Percentiles rank a stretch among this genome's conserved stretches.
Evolutionary conservation across 2,329 filamentous ascomycete species (phyloP).

Genomic region (Neophaeococcomyces aloes): DNA sequence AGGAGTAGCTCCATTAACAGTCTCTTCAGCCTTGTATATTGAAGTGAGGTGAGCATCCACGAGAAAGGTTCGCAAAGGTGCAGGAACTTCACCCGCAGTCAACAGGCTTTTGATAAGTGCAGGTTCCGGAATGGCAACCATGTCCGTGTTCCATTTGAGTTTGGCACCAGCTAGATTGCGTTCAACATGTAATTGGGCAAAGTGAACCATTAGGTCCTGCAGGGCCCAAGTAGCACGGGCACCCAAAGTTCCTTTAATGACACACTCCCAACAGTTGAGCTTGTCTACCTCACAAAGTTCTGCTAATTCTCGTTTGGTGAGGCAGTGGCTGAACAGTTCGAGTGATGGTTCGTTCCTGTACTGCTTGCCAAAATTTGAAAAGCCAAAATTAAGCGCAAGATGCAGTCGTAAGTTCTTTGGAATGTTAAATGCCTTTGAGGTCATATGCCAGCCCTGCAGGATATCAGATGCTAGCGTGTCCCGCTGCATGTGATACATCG

Average conservation of each 20-base stretch:
- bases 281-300: conserved; percentile 45
- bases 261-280: conserved; percentile 47
- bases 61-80: neutral
- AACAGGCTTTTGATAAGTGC: conserved; percentile 37
- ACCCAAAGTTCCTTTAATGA: conserved; percentile 3
- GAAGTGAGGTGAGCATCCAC: conserved; percentile 1
- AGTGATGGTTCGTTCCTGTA: conserved; percentile 50
- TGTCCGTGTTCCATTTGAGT: conserved; percentile 49
- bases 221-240: conserved; percentile 14
- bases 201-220: conserved; percentile 28
- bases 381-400: conserved; percentile 53
- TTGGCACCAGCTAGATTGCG: conserved; percentile 19
- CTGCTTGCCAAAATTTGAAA: conserved; percentile 45
- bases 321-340: conserved; percentile 48
- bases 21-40: neutral
- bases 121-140: conserved; percentile 50
- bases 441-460: conserved; percentile 52
- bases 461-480: conserved; percentile 46
- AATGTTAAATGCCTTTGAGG: conserved; percentile 50
- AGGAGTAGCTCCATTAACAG: neutral
- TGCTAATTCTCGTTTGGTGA: conserved; percentile 48
- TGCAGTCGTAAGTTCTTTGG: conserved; percentile 53
- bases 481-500: conserved; percentile 37
- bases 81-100: neutral
- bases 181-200: conserved; percentile 30